phyloP scores from a whole-genome alignment of 106 monocot species.

The Xerophyta viscosa region DNA sequence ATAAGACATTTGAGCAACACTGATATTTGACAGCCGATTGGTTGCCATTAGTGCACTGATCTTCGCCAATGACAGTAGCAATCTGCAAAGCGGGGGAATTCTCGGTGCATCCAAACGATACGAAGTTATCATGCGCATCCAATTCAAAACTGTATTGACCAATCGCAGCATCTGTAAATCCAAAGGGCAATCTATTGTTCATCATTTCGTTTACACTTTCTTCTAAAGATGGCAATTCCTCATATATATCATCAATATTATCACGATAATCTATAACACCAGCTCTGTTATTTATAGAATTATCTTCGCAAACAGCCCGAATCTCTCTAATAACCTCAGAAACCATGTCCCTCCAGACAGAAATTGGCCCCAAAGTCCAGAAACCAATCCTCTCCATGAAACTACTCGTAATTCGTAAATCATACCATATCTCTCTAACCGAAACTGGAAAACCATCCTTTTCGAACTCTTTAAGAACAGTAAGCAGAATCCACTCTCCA shows the following conservation, averaged over 20 bases:
- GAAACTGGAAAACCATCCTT: conserved; percentile 49
- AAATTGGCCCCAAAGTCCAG: conserved; percentile 34
- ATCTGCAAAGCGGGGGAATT: not conserved
- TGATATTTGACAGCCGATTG: no score
- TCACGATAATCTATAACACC: not conserved
- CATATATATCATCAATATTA: conserved; percentile 5
- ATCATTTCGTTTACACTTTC: not conserved
- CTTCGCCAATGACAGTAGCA: not conserved
- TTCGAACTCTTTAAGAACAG: conserved; percentile 27
- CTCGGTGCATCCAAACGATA: not conserved
- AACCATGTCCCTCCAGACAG: conserved; percentile 25
- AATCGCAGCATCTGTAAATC: not conserved
- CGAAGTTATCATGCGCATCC: not conserved
- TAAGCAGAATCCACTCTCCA: conserved; percentile 41
- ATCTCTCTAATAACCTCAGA: conserved; percentile 31
- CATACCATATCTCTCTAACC: conserved; percentile 56
- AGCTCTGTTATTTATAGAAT: not conserved
- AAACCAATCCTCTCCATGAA: conserved; percentile 28
- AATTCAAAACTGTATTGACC: not conserved
- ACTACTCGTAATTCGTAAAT: conserved; percentile 18
- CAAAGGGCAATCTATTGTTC: not conserved
- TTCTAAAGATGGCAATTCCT: conserved; percentile 15
- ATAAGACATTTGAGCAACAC: not conserved
- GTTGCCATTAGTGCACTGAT: not conserved
- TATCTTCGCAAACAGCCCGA: conserved; percentile 8